A percentile compares a stretch with the other conserved stretches of the same genome.
phyloP scores from a whole-genome alignment of 192 early-diverging fungal genomes.

The Haplosporangium gracile region DNA sequence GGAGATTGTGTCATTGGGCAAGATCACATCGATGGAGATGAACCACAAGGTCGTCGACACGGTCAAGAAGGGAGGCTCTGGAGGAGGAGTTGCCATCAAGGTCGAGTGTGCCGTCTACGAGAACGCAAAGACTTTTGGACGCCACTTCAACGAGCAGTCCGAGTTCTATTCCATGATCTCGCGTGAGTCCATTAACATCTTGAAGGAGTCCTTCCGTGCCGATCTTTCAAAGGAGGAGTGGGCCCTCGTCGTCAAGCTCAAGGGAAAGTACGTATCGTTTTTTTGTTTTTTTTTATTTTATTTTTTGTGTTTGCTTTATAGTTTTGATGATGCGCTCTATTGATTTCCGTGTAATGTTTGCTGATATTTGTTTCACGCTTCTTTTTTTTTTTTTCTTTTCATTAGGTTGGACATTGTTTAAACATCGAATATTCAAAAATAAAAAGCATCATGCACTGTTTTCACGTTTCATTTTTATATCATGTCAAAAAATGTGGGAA shows the following conservation, averaged over 20 bases:
- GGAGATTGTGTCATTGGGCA: constrained; percentile 84
- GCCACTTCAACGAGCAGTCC: constrained; percentile 91
- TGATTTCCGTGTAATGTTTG: not conserved
- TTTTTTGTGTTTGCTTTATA: not conserved
- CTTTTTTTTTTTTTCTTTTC: not conserved
- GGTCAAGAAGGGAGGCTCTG: constrained; percentile 85
- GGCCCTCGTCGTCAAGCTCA: constrained; percentile 83
- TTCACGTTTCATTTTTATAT: not conserved
- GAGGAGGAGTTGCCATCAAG: constrained; percentile 91
- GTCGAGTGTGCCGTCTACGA: constrained; percentile 89
- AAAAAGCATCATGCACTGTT: not conserved
- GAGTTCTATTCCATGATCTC: constrained; percentile 87
- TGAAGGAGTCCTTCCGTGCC: constrained; percentile 94
- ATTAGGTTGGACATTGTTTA: constrained; percentile 46
- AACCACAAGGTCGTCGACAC: constrained; percentile 89
- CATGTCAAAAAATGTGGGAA: not conserved
- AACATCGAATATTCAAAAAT: not conserved
- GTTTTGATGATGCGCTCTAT: not conserved
- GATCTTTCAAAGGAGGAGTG: constrained; percentile 94
- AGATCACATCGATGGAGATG: constrained; percentile 91
- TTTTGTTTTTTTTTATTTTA: not conserved
- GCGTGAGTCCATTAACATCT: constrained; percentile 91
- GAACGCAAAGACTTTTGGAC: constrained; percentile 90
- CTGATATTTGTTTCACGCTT: not conserved
- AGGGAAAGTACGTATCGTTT: constrained; percentile 58